A percentile compares a stretch with the other conserved stretches of the same genome.
These are phyloP conservation scores for Magnusiomyces tetraspermus DNA, from an alignment of 1,139 yeast genomes.

Conservation along the genomic window DNA sequence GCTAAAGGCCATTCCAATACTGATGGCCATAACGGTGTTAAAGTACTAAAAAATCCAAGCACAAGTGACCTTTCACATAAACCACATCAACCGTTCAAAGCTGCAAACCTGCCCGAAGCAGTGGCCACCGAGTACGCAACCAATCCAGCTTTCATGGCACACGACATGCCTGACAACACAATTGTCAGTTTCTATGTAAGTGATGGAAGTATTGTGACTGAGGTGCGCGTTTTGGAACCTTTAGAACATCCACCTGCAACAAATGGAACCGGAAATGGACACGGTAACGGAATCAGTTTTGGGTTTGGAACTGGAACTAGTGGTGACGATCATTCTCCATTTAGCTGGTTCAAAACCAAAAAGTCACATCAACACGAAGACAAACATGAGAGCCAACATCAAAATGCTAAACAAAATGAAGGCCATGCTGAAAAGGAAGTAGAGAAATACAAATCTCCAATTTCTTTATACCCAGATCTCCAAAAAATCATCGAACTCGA, in stretches of 20 bases:
- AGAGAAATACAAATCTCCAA: not conserved
- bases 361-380: too few species aligned
- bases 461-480: not conserved
- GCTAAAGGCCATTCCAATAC: too few species aligned
- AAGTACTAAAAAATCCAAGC: not conserved
- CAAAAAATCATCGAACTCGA: not conserved
- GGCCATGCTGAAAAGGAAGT: too few species aligned
- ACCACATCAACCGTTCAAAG: constrained; percentile 1
- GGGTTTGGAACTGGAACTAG: not conserved
- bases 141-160: constrained; percentile 14
- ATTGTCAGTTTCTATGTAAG: constrained; percentile 23
- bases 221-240: constrained; percentile 21
- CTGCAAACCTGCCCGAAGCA: constrained; percentile 1
- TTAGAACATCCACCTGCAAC: constrained; percentile 9
- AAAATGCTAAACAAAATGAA: too few species aligned
- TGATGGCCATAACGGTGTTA: too few species aligned
- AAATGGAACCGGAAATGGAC: constrained; percentile 10
- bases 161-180: constrained; percentile 16
- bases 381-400: too few species aligned
- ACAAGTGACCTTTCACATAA: not conserved
- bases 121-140: constrained; percentile 20
- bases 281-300: constrained; percentile 18
- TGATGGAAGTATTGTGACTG: constrained; percentile 24
- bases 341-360: too few species aligned
- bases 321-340: too few species aligned